A percentile compares a stretch with the other conserved stretches of the same genome.
These are phyloP conservation scores for Phytophthora agathidicida DNA, from an alignment of 352 stramenopile species.

Conservation along the genomic window DNA sequence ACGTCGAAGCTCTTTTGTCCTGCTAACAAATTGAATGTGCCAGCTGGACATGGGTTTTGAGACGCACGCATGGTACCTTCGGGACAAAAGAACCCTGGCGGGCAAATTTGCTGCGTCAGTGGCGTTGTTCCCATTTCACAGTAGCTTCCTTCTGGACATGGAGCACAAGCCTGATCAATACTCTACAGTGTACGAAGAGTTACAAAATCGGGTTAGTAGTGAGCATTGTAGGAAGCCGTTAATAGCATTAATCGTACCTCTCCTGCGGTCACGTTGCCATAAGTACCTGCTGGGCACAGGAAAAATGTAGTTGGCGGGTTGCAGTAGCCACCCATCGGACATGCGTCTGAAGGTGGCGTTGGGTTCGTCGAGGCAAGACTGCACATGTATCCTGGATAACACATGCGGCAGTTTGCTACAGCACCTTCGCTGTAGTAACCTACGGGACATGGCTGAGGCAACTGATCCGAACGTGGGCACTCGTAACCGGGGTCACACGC, in stretches of 20 bases:
- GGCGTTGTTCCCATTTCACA: conserved; percentile 83
- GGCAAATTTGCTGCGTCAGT: conserved; percentile 67
- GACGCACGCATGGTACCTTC: conserved; percentile 63
- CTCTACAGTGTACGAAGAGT: conserved; percentile 45
- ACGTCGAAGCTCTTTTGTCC: conserved; percentile 53
- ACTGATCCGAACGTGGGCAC: conserved; percentile 73
- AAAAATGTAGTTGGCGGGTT: conserved; percentile 87
- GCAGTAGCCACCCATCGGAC: conserved; percentile 89
- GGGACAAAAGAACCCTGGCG: conserved; percentile 73
- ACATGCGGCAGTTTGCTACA: conserved; percentile 67
- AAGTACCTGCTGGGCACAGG: conserved; percentile 87
- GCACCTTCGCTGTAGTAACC: conserved; percentile 88
- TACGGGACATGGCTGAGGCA: conserved; percentile 82
- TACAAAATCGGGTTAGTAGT: conserved; percentile 1
- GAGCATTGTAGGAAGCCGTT: not conserved
- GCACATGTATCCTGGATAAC: conserved; percentile 81
- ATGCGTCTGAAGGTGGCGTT: conserved; percentile 86
- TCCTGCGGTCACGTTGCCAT: conserved; percentile 82
- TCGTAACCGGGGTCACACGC: conserved; percentile 85
- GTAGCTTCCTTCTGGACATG: conserved; percentile 77
- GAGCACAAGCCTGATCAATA: conserved; percentile 75
- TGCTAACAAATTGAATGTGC: conserved; percentile 77
- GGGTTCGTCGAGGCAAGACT: conserved; percentile 76
- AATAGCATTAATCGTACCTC: conserved; percentile 45
- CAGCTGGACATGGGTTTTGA: conserved; percentile 86